A percentile compares a stretch with the other conserved stretches of the same genome.
Evolutionary conservation across 2,329 filamentous ascomycete species (phyloP).

Genomic region (Sarocladium kiliense): DNA sequence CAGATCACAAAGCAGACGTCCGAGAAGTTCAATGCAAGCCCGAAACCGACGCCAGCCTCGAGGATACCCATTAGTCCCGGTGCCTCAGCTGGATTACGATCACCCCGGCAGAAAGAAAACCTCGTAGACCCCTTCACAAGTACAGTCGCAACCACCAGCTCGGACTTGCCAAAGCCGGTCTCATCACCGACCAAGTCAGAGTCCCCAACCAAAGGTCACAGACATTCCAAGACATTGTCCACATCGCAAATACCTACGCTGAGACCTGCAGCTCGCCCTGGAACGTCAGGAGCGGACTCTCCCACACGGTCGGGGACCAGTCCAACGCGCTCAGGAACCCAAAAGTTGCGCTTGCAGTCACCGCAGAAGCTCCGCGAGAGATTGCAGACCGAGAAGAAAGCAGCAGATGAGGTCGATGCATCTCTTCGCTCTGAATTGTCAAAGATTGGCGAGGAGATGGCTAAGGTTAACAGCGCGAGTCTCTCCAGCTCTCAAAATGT

Average conservation of each 20-base stretch:
- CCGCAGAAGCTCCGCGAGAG: slow-evolving; percentile 78
- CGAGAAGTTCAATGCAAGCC: slow-evolving; percentile 52
- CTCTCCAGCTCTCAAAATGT: slow-evolving; percentile 23
- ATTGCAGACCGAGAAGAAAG: slow-evolving; percentile 73
- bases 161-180: slow-evolving; percentile 11
- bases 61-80: slow-evolving; percentile 48
- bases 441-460: slow-evolving; percentile 77
- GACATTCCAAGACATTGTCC: slow-evolving; percentile 46
- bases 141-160: slow-evolving; percentile 12
- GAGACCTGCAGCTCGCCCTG: slow-evolving; percentile 29
- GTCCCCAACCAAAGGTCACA: slow-evolving; percentile 19
- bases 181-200: slow-evolving; percentile 14
- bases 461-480: slow-evolving; percentile 41
- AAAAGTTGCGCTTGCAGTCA: slow-evolving; percentile 63
- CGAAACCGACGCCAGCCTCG: slow-evolving; percentile 38
- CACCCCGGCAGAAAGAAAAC: slow-evolving; percentile 47
- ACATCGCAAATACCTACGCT: slow-evolving; percentile 51
- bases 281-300: slow-evolving; percentile 20
- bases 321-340: slow-evolving; percentile 18
- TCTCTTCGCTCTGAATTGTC: slow-evolving; percentile 70
- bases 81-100: slow-evolving; percentile 30
- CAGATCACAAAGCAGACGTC: slow-evolving; percentile 49
- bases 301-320: slow-evolving; percentile 20
- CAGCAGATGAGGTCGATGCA: slow-evolving; percentile 64
- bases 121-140: slow-evolving; percentile 19